Conservation (phyloP, 306 rosid genomes). For the Crataegus laevigata region DNA sequence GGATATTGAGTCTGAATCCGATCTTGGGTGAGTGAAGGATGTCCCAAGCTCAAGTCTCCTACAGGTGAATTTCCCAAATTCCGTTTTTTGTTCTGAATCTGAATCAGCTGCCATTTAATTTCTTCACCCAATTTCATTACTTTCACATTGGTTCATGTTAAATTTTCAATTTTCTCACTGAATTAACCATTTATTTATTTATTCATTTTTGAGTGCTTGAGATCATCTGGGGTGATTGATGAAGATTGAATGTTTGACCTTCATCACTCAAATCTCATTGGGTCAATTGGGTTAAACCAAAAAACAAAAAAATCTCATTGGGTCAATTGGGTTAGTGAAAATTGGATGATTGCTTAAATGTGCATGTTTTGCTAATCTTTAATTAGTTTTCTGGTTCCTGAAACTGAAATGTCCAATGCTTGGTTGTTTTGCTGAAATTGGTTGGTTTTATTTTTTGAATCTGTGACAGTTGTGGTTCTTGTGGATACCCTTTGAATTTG, state of each 20-base stretch:
- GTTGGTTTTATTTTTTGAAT: neutral
- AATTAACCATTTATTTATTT: neutral
- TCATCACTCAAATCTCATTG: neutral
- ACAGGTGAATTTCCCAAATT: neutral
- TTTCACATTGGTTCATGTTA: neutral
- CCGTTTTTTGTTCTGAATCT: neutral
- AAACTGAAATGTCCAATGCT: neutral
- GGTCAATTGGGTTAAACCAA: neutral
- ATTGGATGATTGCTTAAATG: neutral
- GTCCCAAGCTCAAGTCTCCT: slow-evolving; percentile 17
- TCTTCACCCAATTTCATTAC: neutral
- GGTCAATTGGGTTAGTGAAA: neutral
- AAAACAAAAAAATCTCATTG: neutral
- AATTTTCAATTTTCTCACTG: neutral
- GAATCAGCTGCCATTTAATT: neutral
- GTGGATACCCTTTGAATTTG: slow-evolving; percentile 62
- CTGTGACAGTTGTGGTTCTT: slow-evolving; percentile 53
- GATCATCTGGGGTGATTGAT: neutral
- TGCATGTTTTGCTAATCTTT: slow-evolving; percentile 4
- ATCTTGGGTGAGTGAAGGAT: slow-evolving; percentile 9
- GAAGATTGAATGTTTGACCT: neutral
- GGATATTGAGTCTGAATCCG: neutral
- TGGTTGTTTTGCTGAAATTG: slow-evolving; percentile 6
- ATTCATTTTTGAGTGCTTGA: neutral
- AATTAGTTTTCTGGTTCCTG: slow-evolving; percentile 1